Conservation (phyloP, 2,329 filamentous ascomycete genomes). For the Cryphonectria japonica region DNA sequence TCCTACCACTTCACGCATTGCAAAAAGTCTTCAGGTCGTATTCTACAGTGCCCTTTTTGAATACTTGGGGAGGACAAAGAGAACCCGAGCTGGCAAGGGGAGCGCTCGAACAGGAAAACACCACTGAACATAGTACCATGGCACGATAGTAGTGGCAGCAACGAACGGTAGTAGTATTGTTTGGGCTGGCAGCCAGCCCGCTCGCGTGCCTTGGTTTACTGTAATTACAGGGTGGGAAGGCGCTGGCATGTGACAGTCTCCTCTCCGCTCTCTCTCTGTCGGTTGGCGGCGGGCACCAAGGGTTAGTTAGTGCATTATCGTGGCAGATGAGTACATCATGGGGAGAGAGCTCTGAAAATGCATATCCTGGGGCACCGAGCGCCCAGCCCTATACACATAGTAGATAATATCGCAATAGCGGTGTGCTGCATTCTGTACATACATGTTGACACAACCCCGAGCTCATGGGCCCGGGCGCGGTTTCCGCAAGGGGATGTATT, state of each 20-base stretch:
- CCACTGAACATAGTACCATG: too few relatives aligned
- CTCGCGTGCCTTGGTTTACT: not conserved
- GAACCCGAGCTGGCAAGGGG: not conserved
- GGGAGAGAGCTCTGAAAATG: not conserved
- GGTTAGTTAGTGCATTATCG: not conserved
- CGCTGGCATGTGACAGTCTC: conserved; percentile 14
- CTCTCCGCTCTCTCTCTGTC: not conserved
- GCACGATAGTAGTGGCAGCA: not conserved
- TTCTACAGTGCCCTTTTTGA: not conserved
- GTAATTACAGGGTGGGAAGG: not conserved
- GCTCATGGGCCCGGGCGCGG: not conserved
- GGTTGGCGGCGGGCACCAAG: not conserved
- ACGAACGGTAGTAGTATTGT: not conserved
- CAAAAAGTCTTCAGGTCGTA: not conserved
- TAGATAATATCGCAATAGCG: not conserved
- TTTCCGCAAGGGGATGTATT: not conserved
- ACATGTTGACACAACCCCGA: not conserved
- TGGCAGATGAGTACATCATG: not conserved
- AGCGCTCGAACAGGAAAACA: not conserved
- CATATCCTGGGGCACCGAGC: not conserved
- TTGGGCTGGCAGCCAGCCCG: not conserved
- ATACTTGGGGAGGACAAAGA: not conserved
- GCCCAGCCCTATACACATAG: not conserved
- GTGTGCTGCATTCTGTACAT: not conserved
- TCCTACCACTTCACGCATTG: not conserved